Conservation (phyloP, 2,329 filamentous ascomycete genomes). For the Aspergillus glaucus region DNA sequence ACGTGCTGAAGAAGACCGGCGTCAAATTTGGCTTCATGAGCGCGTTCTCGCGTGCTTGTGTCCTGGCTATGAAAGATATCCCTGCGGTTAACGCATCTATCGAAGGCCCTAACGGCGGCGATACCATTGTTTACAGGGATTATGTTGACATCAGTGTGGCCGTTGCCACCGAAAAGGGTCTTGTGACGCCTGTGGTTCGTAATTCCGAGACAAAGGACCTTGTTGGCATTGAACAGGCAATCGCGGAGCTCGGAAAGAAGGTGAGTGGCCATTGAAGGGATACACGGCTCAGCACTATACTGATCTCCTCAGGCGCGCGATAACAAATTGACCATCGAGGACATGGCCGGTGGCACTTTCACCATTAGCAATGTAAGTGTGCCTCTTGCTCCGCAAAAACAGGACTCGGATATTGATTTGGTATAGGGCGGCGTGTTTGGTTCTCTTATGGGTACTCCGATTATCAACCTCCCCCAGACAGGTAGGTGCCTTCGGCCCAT, state of each 20-base stretch:
- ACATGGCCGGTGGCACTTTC: conserved; percentile 97
- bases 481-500: conserved; percentile 33
- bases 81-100: conserved; percentile 94
- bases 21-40: conserved; percentile 99
- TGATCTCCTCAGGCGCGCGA: conserved; percentile 67
- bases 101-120: conserved; percentile 87
- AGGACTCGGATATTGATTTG: conserved; percentile 1
- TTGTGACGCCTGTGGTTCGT: conserved; percentile 92
- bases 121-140: conserved; percentile 96
- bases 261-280: conserved; percentile 36
- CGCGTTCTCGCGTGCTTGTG: conserved; percentile 83
- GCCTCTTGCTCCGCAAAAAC: neutral
- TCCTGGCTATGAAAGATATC: conserved; percentile 91
- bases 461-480: conserved; percentile 94
- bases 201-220: conserved; percentile 87
- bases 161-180: conserved; percentile 92
- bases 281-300: neutral
- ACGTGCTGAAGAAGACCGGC: conserved; percentile 88
- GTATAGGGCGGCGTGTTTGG: conserved; percentile 79
- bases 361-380: conserved; percentile 78
- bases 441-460: conserved; percentile 93
- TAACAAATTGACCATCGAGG: conserved; percentile 94
- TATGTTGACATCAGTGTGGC: conserved; percentile 98
- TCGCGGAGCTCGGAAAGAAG: conserved; percentile 95
- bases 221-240: conserved; percentile 80